Evolutionary conservation across 257 asterid species (phyloP).

Genomic region (Gentiana dahurica): DNA sequence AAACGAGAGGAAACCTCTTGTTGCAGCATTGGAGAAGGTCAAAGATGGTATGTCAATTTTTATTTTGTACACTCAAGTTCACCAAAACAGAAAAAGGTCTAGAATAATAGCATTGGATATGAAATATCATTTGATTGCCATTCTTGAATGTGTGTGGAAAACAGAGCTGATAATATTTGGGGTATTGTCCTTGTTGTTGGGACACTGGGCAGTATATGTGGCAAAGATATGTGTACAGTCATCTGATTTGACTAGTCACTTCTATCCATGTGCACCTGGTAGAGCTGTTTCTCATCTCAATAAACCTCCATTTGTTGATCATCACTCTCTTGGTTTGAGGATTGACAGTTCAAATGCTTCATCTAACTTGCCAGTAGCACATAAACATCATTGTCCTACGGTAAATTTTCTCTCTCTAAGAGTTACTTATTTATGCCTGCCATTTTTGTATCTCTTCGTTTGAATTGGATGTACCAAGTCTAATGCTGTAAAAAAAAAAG

Average conservation of each 20-base stretch:
- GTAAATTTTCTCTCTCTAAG: constrained; percentile 17
- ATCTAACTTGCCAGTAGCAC: constrained; percentile 20
- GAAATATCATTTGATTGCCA: no score
- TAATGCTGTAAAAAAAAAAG: no score
- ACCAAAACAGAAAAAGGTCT: no score
- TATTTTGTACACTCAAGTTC: no score
- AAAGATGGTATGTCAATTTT: constrained; percentile 48
- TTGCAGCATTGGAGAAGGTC: constrained; percentile 75
- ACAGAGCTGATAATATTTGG: constrained; percentile 93
- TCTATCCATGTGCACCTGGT: constrained; percentile 65
- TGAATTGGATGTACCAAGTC: no score
- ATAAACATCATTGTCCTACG: constrained; percentile 45
- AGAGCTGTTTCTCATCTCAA: constrained; percentile 5
- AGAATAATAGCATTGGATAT: no score
- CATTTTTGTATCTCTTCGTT: no score
- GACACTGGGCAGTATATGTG: constrained; percentile 74
- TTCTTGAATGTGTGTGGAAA: not conserved
- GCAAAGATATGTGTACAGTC: constrained; percentile 82
- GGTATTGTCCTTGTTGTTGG: constrained; percentile 82
- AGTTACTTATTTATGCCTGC: no score
- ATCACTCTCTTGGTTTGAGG: constrained; percentile 14
- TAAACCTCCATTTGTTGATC: constrained; percentile 9
- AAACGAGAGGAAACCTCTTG: constrained; percentile 74
- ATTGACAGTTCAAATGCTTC: constrained; percentile 32
- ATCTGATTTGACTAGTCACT: constrained; percentile 62